phyloP scores from a whole-genome alignment of 1,284 basidiomycete species.

The Leccinum pseudoinsigne region DNA sequence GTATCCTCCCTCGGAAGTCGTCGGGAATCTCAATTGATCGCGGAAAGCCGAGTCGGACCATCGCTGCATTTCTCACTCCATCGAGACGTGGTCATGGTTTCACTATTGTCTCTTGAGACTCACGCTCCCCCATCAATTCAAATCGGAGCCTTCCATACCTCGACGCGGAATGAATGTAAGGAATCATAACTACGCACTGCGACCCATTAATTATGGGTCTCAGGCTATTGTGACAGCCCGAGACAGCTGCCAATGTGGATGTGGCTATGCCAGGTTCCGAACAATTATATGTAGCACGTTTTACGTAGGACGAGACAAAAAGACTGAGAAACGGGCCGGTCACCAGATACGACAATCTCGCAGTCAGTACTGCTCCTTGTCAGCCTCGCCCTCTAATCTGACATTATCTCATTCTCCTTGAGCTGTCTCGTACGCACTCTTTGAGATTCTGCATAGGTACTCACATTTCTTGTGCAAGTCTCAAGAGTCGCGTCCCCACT shows the following conservation, averaged over 20 bases:
- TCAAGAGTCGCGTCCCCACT: background rate
- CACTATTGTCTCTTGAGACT: constrained; percentile 15
- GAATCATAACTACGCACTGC: background rate
- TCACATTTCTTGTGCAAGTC: background rate
- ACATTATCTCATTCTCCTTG: background rate
- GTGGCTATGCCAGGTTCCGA: too few species aligned
- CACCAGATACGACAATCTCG: background rate
- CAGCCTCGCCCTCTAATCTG: background rate
- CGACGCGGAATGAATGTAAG: too few species aligned
- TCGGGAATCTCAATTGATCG: background rate
- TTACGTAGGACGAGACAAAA: constrained; percentile 18
- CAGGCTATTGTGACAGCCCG: background rate
- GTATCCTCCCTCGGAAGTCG: background rate
- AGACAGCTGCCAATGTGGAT: too few species aligned
- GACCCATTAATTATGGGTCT: background rate
- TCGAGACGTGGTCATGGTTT: background rate
- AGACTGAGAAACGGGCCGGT: background rate
- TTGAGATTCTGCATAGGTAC: background rate
- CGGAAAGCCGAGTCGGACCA: background rate
- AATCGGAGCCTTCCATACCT: background rate
- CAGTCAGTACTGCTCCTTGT: background rate
- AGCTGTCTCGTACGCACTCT: background rate
- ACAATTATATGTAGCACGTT: too few species aligned
- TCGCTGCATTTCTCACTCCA: background rate
- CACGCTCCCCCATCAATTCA: background rate